Base-by-base conservation (phyloP, 2,329 filamentous ascomycete species). In the Cephalotrichum gorgonifer region DNA sequence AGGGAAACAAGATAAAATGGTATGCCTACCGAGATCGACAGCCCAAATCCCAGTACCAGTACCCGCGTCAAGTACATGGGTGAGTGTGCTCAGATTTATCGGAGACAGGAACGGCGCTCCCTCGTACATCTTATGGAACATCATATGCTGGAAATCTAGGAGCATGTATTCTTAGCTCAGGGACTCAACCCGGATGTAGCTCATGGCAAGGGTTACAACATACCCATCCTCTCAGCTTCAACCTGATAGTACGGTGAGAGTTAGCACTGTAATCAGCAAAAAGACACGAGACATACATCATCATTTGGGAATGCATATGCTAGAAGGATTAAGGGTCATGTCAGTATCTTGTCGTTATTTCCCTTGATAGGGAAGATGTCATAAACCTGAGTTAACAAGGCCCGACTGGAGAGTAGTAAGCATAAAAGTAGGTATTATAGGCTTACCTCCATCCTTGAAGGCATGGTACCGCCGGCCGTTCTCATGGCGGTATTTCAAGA, bases 21-120 rank as follows among this genome's bases (percentile, higher is more conserved):
- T n/a, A 14, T n/a, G n/a, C 48, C 44, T 15, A 52, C 51, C 53
- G n/a, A 52, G 53, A 6, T 54, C 51, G n/a, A 54, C 52, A 22
- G 53, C 53, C 53, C 52, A 54, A 25, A 54, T 47, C n/a, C n/a
- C n/a, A n/a, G n/a, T n/a, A n/a, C n/a, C n/a, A n/a, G n/a, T n/a
- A n/a, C n/a, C n/a, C n/a, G 5, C 53, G 54, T 14, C n/a, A n/a
- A n/a, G n/a, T n/a, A n/a, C n/a, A n/a, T n/a, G 8, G 28, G 14
- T 7, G 28, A 31, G 8, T 31, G 8, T 31, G 28, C 14, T 7
- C 28, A 31, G 7, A 31, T 31, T 14, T 14, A 14, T 14, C 7
- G 28, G 28, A 14, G 8, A 31, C 8, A 31, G 28, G 28, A 31
- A 31, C 8, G 14, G 28, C 28, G 7, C 14, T 31, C 28, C 28